Conservation (phyloP, 805 yeast species). For the Jamesozyma hellenica region DNA sequence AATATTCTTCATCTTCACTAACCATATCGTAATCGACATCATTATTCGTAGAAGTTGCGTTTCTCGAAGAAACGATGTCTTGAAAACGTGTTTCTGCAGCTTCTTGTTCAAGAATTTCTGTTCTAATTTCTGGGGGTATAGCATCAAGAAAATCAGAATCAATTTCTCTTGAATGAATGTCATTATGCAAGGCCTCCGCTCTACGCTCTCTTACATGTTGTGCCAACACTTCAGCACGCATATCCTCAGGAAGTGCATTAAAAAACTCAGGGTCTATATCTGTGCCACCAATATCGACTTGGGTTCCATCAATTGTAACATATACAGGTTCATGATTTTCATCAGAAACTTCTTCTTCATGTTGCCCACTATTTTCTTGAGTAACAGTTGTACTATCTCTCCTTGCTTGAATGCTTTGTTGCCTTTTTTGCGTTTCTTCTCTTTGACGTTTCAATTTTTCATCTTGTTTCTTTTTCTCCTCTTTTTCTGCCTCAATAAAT, state of each 20-base stretch:
- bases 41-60: conserved; percentile 5
- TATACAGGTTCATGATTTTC: conserved; percentile 41
- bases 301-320: conserved; percentile 65
- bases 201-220: conserved; percentile 74
- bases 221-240: conserved; percentile 84
- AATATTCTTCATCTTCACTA: conserved; percentile 7
- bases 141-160: conserved; percentile 76
- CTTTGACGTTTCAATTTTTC: conserved; percentile 17
- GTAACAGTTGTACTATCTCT: conserved; percentile 23
- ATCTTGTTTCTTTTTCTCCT: conserved; percentile 21
- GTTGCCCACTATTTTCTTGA: conserved; percentile 15
- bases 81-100: conserved; percentile 19
- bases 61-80: conserved; percentile 4
- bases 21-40: conserved; percentile 12
- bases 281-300: conserved; percentile 78
- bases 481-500: conserved; percentile 23
- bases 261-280: conserved; percentile 88
- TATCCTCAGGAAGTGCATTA: conserved; percentile 82
- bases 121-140: conserved; percentile 56
- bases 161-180: conserved; percentile 48
- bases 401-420: background rate
- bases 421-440: background rate
- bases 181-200: conserved; percentile 39
- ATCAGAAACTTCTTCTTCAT: conserved; percentile 4
- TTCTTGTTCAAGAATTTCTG: conserved; percentile 53